phyloP scores from a whole-genome alignment of 2,329 filamentous ascomycete species.

The Harringtonia lauricola region DNA sequence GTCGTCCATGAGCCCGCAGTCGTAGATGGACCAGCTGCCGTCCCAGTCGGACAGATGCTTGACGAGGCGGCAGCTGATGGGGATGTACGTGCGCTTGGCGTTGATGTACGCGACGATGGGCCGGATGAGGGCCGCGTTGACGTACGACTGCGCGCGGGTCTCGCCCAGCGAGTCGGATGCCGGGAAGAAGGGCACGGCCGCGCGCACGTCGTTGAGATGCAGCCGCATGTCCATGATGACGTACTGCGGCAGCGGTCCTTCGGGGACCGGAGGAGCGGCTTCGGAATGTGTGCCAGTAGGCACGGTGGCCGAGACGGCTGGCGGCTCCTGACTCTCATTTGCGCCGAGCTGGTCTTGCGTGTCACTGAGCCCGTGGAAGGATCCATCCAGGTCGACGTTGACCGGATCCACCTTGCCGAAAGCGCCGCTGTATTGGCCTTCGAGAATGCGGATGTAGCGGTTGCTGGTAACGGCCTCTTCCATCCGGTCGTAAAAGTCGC shows the following conservation, averaged over 20 bases:
- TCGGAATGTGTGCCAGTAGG: no score
- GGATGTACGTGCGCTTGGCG: slow-evolving; percentile 87
- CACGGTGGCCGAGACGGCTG: no score
- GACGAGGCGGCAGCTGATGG: slow-evolving; percentile 86
- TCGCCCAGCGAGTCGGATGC: slow-evolving; percentile 13
- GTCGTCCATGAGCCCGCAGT: slow-evolving; percentile 90
- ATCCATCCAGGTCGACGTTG: not conserved
- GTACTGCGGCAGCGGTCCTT: slow-evolving; percentile 59
- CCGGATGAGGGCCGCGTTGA: slow-evolving; percentile 88
- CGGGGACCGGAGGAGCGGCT: not conserved
- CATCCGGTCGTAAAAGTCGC: slow-evolving; percentile 93
- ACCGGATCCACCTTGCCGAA: not conserved
- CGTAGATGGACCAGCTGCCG: slow-evolving; percentile 88
- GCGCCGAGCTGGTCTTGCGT: no score
- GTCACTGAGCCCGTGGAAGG: no score
- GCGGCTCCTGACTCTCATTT: no score
- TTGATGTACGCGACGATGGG: slow-evolving; percentile 99
- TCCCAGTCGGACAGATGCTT: slow-evolving; percentile 86
- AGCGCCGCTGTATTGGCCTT: slow-evolving; percentile 22
- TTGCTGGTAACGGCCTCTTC: slow-evolving; percentile 84
- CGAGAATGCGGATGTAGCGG: slow-evolving; percentile 49
- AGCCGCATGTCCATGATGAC: slow-evolving; percentile 92
- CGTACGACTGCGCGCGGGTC: slow-evolving; percentile 81
- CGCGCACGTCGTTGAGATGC: slow-evolving; percentile 88
- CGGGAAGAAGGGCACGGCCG: slow-evolving; percentile 79